Evolutionary conservation across 2,329 filamentous ascomycete species (phyloP).

Genomic region (Amylocarpus encephaloides): DNA sequence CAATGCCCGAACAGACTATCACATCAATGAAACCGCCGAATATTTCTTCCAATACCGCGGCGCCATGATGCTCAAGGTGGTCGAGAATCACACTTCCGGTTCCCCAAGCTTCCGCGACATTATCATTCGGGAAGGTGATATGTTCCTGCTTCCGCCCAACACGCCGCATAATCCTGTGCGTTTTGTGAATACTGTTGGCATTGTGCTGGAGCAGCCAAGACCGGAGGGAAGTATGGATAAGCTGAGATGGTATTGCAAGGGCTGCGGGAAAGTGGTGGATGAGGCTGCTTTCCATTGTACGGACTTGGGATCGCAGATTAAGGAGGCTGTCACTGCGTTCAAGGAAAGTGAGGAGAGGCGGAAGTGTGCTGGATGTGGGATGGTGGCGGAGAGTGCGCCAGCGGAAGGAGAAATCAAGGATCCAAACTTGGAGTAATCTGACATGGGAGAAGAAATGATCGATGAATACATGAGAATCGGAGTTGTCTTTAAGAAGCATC

Average conservation of each 20-base stretch:
- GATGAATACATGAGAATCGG: neutral
- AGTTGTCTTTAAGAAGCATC: neutral
- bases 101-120: constrained; percentile 63
- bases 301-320: constrained; percentile 90
- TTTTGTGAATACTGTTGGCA: constrained; percentile 87
- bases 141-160: constrained; percentile 89
- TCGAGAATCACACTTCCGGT: constrained; percentile 52
- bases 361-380: constrained; percentile 71
- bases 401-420: constrained; percentile 51
- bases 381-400: constrained; percentile 65
- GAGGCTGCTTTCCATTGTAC: constrained; percentile 84
- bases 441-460: neutral
- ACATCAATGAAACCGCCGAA: constrained; percentile 93
- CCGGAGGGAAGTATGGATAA: constrained; percentile 65
- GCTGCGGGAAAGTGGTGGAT: constrained; percentile 68
- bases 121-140: constrained; percentile 83
- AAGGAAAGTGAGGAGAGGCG: constrained; percentile 62
- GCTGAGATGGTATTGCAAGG: constrained; percentile 83
- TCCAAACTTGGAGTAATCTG: constrained; percentile 42
- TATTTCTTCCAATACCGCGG: constrained; percentile 98
- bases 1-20: constrained; percentile 94
- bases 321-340: constrained; percentile 80
- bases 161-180: constrained; percentile 95
- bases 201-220: constrained; percentile 83
- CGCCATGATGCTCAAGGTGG: constrained; percentile 87